Evolutionary conservation across 192 early-diverging fungal genomes (phyloP), one percentile per base, ranked within the genome.

Genomic region (Funneliformis mosseae): DNA sequence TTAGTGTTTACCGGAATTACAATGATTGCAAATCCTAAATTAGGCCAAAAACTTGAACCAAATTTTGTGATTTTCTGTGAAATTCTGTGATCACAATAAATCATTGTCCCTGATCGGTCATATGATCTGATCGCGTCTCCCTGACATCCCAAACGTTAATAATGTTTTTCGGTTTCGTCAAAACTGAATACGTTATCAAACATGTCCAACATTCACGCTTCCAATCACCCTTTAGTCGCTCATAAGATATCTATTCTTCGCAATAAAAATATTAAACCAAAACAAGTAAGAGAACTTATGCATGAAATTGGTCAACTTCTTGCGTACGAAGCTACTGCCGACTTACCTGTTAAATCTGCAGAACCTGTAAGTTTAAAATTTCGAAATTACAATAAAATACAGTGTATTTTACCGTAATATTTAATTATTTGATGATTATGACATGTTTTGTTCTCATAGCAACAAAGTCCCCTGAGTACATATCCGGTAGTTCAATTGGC

Each of bases 281-380:
- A 89, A 12, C 71, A 81, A 23, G 82, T 89, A 4, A 88, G 93
- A 39, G 87, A 89, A 50, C 82, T 91, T 16, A 83, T 88, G 39
- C 83, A 84, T 76, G 88, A 88, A 48, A 82, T 94, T 33, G 85
- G 86, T 0, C 64, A 84, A 2, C 80, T 94, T 9, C 79, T 94
- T 42, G 88, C 85, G 80, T 93, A 94, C 86, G 91, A 92, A 67
- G 93, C 87, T 38, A 89, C 92, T 4, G 46, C 75, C 21, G 87
- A 90, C 62, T 72, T 91, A 39, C 63, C 72, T 16, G 78, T 88
- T 14, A 33, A 46, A 5, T 14, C 66, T 23, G 76, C 79, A 25
- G 79, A 69, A 5, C 62, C 63, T 41, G 87, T 86, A 83, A 76
- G 75, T 62, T 21, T 18, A 18, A 33, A 33, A 45, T 45, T 45